Conservation (phyloP, 306 rosid genomes). For the Gynostemma pentaphyllum region DNA sequence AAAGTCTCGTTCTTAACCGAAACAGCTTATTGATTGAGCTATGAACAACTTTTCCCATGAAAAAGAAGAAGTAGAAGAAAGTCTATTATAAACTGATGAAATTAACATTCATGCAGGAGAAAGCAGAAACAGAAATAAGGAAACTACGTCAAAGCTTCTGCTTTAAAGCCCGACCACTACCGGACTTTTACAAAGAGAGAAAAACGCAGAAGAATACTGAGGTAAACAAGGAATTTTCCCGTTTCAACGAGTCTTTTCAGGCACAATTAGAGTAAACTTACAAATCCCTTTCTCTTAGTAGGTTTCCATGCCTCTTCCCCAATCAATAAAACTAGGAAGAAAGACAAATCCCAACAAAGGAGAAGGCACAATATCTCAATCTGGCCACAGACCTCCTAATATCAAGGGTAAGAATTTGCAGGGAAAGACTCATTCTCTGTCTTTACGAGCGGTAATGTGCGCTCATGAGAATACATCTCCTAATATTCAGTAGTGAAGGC, state of each 20-base stretch:
- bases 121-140: conserved; percentile 53
- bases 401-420: conserved; percentile 29
- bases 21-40: too few relatives aligned
- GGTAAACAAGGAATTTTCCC: conserved; percentile 29
- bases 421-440: conserved; percentile 36
- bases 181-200: conserved; percentile 71
- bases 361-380: conserved; percentile 26
- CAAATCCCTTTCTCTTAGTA: conserved; percentile 14
- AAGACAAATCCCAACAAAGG: conserved; percentile 20
- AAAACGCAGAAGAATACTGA: conserved; percentile 31
- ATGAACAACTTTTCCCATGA: too few relatives aligned
- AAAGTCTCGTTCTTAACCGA: too few relatives aligned
- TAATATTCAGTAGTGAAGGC: conserved; percentile 41
- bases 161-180: conserved; percentile 93
- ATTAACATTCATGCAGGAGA: conserved; percentile 43
- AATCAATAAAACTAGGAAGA: conserved; percentile 33
- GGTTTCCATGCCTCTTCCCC: conserved; percentile 32
- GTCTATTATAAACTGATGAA: too few relatives aligned
- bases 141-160: conserved; percentile 68
- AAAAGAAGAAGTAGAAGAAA: too few relatives aligned
- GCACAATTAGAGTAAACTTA: neutral
- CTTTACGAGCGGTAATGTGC: conserved; percentile 30
- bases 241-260: too few relatives aligned
- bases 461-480: conserved; percentile 70
- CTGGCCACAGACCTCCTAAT: conserved; percentile 31